A percentile compares a stretch with the other conserved stretches of the same genome.
These are phyloP conservation scores for Xylariaceae sp. DNA, from an alignment of 2,329 filamentous ascomycete species.

Conservation along the genomic window DNA sequence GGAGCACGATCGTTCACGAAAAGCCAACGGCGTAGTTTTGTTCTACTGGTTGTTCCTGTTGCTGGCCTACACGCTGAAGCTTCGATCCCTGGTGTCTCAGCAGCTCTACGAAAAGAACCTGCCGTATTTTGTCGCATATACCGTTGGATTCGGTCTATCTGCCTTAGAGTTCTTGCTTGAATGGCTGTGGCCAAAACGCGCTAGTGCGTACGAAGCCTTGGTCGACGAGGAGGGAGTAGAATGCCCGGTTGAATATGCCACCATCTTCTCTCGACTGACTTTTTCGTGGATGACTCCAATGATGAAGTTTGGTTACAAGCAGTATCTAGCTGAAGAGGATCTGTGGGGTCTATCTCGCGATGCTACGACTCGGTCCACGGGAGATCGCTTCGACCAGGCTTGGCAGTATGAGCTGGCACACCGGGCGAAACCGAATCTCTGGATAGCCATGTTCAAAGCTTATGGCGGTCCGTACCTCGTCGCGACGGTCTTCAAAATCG, in stretches of 20 bases:
- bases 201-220: slow-evolving; percentile 55
- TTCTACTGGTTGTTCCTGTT: slow-evolving; percentile 90
- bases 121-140: slow-evolving; percentile 74
- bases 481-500: slow-evolving; percentile 80
- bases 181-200: slow-evolving; percentile 78
- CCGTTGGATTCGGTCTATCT: slow-evolving; percentile 64
- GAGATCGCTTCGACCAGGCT: slow-evolving; percentile 61
- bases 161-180: slow-evolving; percentile 69
- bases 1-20: slow-evolving; percentile 76
- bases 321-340: slow-evolving; percentile 89
- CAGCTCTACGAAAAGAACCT: slow-evolving; percentile 60
- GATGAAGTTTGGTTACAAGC: slow-evolving; percentile 92
- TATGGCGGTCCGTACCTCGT: slow-evolving; percentile 81
- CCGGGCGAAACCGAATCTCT: slow-evolving; percentile 69
- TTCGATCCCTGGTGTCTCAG: slow-evolving; percentile 79
- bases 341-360: slow-evolving; percentile 82
- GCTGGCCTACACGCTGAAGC: slow-evolving; percentile 72
- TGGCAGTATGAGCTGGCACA: slow-evolving; percentile 73
- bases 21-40: slow-evolving; percentile 80
- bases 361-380: slow-evolving; percentile 74
- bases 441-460: slow-evolving; percentile 76
- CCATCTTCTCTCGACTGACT: slow-evolving; percentile 86
- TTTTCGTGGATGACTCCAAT: slow-evolving; percentile 99
- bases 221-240: slow-evolving; percentile 52
- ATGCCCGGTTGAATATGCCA: slow-evolving; percentile 80